Evolutionary conservation across 2,329 filamentous ascomycete species (phyloP).

Genomic region (Fusarium sp.): DNA sequence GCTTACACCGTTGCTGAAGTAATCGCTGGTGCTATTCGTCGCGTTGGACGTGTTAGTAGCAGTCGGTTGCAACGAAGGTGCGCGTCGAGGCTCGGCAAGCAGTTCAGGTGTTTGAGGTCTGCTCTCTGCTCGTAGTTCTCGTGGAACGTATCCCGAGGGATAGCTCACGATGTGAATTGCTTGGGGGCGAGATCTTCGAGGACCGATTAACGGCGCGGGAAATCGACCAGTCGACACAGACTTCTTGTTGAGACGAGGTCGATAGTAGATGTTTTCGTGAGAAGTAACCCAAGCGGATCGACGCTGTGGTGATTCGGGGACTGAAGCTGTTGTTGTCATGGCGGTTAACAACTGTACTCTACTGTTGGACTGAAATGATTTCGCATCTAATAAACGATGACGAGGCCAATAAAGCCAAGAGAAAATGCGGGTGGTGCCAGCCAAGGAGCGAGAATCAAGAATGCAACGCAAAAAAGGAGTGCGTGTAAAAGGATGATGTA

Average conservation of each 20-base stretch:
- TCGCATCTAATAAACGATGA: conserved; percentile 9
- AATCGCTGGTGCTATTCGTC: conserved; percentile 1
- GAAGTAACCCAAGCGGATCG: conserved; percentile 41
- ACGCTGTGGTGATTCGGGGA: conserved; percentile 28
- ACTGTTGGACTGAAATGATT: neutral
- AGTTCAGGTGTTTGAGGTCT: conserved; percentile 28
- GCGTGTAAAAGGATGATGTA: conserved; percentile 16
- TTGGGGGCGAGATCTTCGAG: conserved; percentile 52
- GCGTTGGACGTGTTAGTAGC: conserved; percentile 7
- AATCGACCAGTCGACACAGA: conserved; percentile 38
- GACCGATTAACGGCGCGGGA: conserved; percentile 52
- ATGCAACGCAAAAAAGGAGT: conserved; percentile 16
- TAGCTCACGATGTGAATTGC: conserved; percentile 55
- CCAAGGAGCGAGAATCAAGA: conserved; percentile 26
- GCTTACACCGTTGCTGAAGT: conserved; percentile 9
- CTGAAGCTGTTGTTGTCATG: conserved; percentile 34
- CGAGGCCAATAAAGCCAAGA: conserved; percentile 38
- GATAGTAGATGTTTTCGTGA: conserved; percentile 42
- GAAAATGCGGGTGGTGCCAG: conserved; percentile 31
- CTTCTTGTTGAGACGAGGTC: conserved; percentile 39
- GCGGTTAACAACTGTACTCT: conserved; percentile 36
- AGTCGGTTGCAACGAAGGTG: conserved; percentile 35
- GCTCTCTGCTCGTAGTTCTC: conserved; percentile 50
- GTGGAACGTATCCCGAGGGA: conserved; percentile 55
- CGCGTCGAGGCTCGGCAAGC: conserved; percentile 18